phyloP scores from a whole-genome alignment of 495 filamentous ascomycete genomes.

The Neurospora sp. region DNA sequence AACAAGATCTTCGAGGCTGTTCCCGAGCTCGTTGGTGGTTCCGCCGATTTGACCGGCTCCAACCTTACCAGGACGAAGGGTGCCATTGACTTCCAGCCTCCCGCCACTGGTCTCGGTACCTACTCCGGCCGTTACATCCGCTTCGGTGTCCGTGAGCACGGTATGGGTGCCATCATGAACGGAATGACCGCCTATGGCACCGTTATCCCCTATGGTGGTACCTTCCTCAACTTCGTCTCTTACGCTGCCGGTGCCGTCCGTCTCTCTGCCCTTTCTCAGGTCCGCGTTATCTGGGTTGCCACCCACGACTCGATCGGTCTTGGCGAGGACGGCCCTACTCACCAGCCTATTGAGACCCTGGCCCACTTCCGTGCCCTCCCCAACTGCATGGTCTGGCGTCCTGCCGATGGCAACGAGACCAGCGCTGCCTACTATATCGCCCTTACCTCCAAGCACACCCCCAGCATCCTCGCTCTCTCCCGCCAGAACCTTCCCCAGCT shows the following conservation, averaged over 20 bases:
- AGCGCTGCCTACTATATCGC: slow-evolving; percentile 96
- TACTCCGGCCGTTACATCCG: slow-evolving; percentile 89
- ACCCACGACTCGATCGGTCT: slow-evolving; percentile 99
- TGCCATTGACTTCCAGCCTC: slow-evolving; percentile 95
- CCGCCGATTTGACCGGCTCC: slow-evolving; percentile 94
- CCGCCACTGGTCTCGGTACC: slow-evolving; percentile 70
- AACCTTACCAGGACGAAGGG: slow-evolving; percentile 99
- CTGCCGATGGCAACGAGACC: slow-evolving; percentile 97
- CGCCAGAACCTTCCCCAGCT: slow-evolving; percentile 98
- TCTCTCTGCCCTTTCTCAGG: slow-evolving; percentile 83
- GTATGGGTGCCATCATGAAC: slow-evolving; percentile 97
- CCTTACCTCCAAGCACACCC: slow-evolving; percentile 82
- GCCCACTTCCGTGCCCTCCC: slow-evolving; percentile 98
- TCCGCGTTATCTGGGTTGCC: slow-evolving; percentile 89
- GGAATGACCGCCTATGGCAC: slow-evolving; percentile 93
- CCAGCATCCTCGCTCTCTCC: slow-evolving; percentile 85
- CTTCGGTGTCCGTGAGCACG: slow-evolving; percentile 96
- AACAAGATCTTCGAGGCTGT: slow-evolving; percentile 74
- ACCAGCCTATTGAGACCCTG: slow-evolving; percentile 99
- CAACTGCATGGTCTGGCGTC: slow-evolving; percentile 99
- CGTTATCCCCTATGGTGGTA: slow-evolving; percentile 85
- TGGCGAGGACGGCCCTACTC: slow-evolving; percentile 96
- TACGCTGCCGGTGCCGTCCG: slow-evolving; percentile 94
- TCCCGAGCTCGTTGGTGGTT: slow-evolving; percentile 90
- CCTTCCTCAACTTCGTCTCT: slow-evolving; percentile 99